Percentiles rank a stretch among this genome's conserved stretches.
phyloP scores from a whole-genome alignment of 441 rosid genomes.

The Bocquillonia castaneifolia region DNA sequence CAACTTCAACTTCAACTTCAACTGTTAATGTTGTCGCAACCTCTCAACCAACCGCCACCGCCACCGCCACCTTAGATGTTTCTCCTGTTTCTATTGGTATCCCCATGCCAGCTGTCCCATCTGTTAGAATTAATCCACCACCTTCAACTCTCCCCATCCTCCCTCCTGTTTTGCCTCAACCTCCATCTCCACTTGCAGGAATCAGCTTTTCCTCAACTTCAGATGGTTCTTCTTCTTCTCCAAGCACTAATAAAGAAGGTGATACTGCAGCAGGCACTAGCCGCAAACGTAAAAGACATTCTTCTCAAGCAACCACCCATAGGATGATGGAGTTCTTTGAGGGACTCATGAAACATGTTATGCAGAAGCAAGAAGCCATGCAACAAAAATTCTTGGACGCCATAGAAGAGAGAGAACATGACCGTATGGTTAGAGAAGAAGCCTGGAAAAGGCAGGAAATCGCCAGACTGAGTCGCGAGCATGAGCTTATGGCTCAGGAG shows the following conservation, averaged over 20 bases:
- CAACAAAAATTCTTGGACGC: slow-evolving; percentile 53
- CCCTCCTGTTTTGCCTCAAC: slow-evolving; percentile 15
- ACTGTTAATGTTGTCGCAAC: slow-evolving; percentile 14
- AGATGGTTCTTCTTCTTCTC: slow-evolving; percentile 52
- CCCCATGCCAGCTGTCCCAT: slow-evolving; percentile 35
- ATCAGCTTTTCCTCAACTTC: slow-evolving; percentile 54
- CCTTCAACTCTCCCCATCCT: slow-evolving; percentile 18
- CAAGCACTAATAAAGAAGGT: slow-evolving; percentile 37
- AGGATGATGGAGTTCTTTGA: slow-evolving; percentile 36
- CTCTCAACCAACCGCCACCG: slow-evolving; percentile 17
- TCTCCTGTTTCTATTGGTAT: slow-evolving; percentile 59
- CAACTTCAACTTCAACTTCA: too few relatives aligned
- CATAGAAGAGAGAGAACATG: slow-evolving; percentile 48
- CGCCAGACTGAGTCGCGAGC: slow-evolving; percentile 46
- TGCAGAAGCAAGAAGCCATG: slow-evolving; percentile 59
- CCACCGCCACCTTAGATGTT: slow-evolving; percentile 31
- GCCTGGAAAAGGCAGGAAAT: slow-evolving; percentile 59
- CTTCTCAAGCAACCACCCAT: too few relatives aligned
- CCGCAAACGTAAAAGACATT: slow-evolving; percentile 42
- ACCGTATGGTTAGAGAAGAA: slow-evolving; percentile 54
- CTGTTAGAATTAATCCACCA: slow-evolving; percentile 28
- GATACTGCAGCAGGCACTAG: slow-evolving; percentile 35
- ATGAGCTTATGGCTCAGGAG: slow-evolving; percentile 50
- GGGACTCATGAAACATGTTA: slow-evolving; percentile 45
- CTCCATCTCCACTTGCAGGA: slow-evolving; percentile 20